Conservation (phyloP, 768 basidiomycete genomes). For the Serendipita sp. region DNA sequence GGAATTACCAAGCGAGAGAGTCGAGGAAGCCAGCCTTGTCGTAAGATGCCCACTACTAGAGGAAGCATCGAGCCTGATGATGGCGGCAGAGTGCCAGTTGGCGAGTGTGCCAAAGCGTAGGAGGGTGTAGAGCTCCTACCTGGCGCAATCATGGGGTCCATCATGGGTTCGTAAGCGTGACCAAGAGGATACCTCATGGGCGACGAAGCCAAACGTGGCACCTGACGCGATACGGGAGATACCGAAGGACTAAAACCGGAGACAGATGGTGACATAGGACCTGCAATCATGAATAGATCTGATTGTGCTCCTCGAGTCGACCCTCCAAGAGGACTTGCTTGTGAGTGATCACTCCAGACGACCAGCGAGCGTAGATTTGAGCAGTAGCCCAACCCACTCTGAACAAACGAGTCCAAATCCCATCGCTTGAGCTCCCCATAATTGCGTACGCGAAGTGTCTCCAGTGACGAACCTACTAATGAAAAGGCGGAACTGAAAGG, state of each 20-base stretch:
- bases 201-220: background rate
- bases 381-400: background rate
- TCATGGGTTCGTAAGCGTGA: background rate
- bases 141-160: background rate
- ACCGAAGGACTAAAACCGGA: background rate
- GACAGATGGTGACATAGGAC: background rate
- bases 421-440: background rate
- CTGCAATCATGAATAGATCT: background rate
- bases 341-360: background rate
- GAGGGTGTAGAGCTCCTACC: too few species aligned
- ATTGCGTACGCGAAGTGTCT: background rate
- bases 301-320: background rate
- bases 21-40: slow-evolving; percentile 1
- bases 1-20: background rate
- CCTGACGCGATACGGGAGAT: background rate
- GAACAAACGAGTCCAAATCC: background rate
- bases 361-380: background rate
- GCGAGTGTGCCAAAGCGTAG: too few species aligned
- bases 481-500: background rate
- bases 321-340: background rate
- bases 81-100: background rate
- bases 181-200: background rate
- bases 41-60: background rate
- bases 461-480: background rate
- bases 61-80: background rate